Evolutionary conservation across 495 filamentous ascomycete genomes (phyloP).

Genomic region (Barbatosphaeria neglecta): DNA sequence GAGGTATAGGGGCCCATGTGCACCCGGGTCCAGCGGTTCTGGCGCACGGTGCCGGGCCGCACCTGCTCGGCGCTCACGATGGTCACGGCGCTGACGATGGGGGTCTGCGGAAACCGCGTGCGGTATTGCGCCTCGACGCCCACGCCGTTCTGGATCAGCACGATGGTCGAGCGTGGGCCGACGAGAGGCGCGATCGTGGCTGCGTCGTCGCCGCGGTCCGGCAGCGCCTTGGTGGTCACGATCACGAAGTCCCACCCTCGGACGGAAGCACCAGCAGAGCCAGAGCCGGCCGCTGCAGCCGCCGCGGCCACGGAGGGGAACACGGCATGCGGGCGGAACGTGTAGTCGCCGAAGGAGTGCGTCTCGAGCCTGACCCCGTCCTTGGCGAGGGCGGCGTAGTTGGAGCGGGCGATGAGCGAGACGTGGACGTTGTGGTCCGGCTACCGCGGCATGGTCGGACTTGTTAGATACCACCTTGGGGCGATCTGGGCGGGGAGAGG

Average conservation of each 20-base stretch:
- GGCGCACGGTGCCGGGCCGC: conserved; percentile 36
- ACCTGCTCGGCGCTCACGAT: conserved; percentile 42
- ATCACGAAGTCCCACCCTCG: conserved; percentile 46
- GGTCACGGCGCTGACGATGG: conserved; percentile 51
- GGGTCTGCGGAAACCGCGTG: conserved; percentile 37
- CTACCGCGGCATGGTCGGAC: conserved; percentile 7
- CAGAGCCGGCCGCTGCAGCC: conserved; percentile 5
- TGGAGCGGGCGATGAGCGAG: conserved; percentile 44
- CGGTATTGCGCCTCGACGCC: conserved; percentile 56
- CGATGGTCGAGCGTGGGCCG: conserved; percentile 38
- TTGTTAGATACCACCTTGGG: not conserved
- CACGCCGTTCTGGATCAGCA: conserved; percentile 61
- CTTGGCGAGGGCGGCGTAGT: conserved; percentile 36
- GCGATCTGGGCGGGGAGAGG: conserved; percentile 6
- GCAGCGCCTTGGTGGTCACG: conserved; percentile 47
- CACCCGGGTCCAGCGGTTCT: conserved; percentile 52
- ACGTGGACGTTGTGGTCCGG: conserved; percentile 26
- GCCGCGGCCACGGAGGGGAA: conserved; percentile 32
- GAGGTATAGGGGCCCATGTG: conserved; percentile 42
- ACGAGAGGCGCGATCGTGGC: conserved; percentile 39
- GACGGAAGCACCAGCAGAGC: conserved; percentile 1
- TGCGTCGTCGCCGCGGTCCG: conserved; percentile 37
- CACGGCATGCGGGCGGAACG: conserved; percentile 34
- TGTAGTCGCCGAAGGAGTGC: conserved; percentile 42
- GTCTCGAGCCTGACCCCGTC: conserved; percentile 38